phyloP scores from a whole-genome alignment of 2,329 filamentous ascomycete species.

The Trichothecium sympodiale region DNA sequence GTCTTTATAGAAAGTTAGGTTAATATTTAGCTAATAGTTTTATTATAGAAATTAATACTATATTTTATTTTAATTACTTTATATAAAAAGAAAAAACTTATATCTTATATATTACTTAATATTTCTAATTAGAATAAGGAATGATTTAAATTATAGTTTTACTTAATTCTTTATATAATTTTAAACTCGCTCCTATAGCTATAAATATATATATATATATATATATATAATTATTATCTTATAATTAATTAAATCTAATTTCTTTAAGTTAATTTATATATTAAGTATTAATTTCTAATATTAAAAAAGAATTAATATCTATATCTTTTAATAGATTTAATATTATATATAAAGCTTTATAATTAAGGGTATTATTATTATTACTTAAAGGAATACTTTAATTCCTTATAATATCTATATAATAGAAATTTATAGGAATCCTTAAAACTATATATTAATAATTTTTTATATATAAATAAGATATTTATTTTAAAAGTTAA shows the following conservation, averaged over 20 bases:
- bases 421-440: too few species aligned
- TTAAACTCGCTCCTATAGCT: too few species aligned
- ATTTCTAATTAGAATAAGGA: background rate
- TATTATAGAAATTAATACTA: too few species aligned
- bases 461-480: background rate
- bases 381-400: background rate
- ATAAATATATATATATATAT: background rate
- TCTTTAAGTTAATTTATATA: background rate
- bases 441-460: too few species aligned
- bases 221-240: background rate
- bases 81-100: slow-evolving; percentile 1
- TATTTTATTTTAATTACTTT: too few species aligned
- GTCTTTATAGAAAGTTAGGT: too few species aligned
- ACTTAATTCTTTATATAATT: background rate
- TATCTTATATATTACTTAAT: too few species aligned
- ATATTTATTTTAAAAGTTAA: background rate
- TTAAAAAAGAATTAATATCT: background rate
- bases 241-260: background rate
- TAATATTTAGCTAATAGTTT: too few species aligned
- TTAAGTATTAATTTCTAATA: background rate
- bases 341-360: slow-evolving; percentile 1
- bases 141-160: background rate
- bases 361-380: background rate
- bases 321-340: background rate
- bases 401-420: too few species aligned